These are phyloP conservation scores for Lactifluus hygrophoroides DNA, from an alignment of 768 basidiomycete genomes.

Conservation along the genomic window DNA sequence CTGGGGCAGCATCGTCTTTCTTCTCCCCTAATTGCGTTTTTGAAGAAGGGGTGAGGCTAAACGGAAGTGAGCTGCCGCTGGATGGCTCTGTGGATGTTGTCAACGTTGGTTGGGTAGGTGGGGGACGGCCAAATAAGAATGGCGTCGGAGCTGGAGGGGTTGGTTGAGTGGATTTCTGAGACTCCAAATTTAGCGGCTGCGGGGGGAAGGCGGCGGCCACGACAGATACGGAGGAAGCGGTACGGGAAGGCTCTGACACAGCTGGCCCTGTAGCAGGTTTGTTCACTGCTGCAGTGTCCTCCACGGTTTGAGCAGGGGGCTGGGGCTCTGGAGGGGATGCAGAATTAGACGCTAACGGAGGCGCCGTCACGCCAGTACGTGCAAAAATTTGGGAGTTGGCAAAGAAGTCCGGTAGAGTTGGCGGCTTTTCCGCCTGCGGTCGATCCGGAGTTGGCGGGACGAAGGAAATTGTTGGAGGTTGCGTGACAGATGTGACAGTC, in stretches of 20 bases:
- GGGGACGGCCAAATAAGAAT: constrained; percentile 1
- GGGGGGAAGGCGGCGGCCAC: not conserved
- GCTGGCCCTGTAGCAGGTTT: not conserved
- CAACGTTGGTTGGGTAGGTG: not conserved
- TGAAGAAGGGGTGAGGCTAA: constrained; percentile 6
- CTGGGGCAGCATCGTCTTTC: not conserved
- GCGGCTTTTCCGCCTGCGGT: constrained; percentile 8
- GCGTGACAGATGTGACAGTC: not conserved
- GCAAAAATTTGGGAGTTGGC: constrained; percentile 40
- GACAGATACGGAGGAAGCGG: not conserved
- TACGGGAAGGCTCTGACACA: not conserved
- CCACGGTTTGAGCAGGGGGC: not conserved
- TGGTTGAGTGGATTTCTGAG: not conserved
- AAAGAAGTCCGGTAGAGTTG: constrained; percentile 57
- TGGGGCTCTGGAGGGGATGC: not conserved
- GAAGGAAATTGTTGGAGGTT: constrained; percentile 25
- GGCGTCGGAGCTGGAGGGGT: not conserved
- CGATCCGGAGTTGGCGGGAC: constrained; percentile 26
- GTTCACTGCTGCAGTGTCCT: not conserved
- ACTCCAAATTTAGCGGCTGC: not conserved
- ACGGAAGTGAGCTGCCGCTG: constrained; percentile 8
- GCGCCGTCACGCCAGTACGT: constrained; percentile 13
- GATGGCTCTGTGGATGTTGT: not conserved
- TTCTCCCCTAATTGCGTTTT: not conserved
- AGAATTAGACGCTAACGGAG: constrained; percentile 22